Base-by-base conservation (phyloP, 2,329 filamentous ascomycete species). In the Fusarium torreyae region DNA sequence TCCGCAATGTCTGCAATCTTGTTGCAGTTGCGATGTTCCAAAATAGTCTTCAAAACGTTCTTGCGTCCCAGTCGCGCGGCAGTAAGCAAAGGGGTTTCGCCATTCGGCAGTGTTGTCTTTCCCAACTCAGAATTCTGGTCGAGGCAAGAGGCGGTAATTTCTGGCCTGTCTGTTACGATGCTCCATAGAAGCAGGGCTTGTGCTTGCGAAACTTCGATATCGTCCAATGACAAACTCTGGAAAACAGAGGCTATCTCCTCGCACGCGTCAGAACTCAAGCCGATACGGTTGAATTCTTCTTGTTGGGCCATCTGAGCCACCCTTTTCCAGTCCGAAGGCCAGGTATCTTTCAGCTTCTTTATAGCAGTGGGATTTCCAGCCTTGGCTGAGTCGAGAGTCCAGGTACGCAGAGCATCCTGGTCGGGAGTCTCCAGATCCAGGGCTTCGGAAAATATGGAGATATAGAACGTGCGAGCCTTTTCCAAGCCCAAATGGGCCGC, bases 41-140 rank as follows among this genome's bases (percentile, higher is more conserved):
- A 5, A 11, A 57, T 57, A 2, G 17, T n/a, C 20, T 57, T 48
- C 1, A 57, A 14, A 15, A 57, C 4, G 2, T 15, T 9, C 13
- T n/a, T 53, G n/a, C 20, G 54, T 2, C 54, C 54, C 1, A 57
- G 36, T 3, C 46, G 20, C 26, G 54, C 46, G 5, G 54, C 54
- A 5, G 34, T 3, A 3, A 42, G 9, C 9, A 53, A 18, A 26
- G 46, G 46, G 0, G 54, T 57, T 15, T 42, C 54, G 6, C 22
- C 54, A 20, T 42, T 57, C 18, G 20, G 26, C 2, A 53, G 6
- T 14, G 28, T 36, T 4, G 18, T 8, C 5, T 33, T 14, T 7
- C 7, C 7, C 6, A 57, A 28, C 7, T 6, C n/a, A 5, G n/a
- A 17, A 6, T 28, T 33, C 1, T 34, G 18, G 7, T 52, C 14